Percentiles rank a stretch among this genome's conserved stretches.
These are phyloP conservation scores for Pezicula rhizophila DNA, from an alignment of 2,329 filamentous ascomycete genomes.

Conservation along the genomic window DNA sequence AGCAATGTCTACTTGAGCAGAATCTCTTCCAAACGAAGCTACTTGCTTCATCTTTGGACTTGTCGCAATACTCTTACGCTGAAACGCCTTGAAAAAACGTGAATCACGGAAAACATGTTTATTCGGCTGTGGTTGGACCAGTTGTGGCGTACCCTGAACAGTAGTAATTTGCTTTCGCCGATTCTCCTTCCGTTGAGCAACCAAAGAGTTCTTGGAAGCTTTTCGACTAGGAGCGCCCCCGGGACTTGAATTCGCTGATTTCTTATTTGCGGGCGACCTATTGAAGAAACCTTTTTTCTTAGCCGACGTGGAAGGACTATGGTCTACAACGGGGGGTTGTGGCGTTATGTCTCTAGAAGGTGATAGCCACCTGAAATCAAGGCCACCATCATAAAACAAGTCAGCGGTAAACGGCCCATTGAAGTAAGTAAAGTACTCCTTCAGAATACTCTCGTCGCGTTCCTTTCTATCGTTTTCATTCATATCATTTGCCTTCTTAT, in stretches of 20 bases:
- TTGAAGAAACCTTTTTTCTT: not conserved
- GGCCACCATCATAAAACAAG: conserved; percentile 38
- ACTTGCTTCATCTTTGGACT: not conserved
- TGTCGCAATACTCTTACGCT: not conserved
- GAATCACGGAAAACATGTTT: not conserved
- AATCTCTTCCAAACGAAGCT: not conserved
- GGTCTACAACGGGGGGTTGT: conserved; percentile 5
- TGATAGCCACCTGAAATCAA: conserved; percentile 33
- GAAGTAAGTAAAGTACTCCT: conserved; percentile 3
- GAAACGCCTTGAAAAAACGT: not conserved
- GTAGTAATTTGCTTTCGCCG: not conserved
- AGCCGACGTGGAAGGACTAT: not conserved
- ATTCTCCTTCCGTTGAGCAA: not conserved
- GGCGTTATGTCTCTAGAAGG: conserved; percentile 6
- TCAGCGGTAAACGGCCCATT: conserved; percentile 39
- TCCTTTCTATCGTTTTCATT: not conserved
- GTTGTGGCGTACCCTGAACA: not conserved
- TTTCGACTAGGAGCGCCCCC: not conserved
- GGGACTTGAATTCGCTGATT: not conserved
- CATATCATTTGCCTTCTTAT: not conserved
- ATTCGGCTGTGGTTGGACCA: not conserved
- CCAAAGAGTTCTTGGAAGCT: not conserved
- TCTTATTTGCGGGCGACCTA: not conserved
- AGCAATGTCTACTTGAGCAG: not conserved
- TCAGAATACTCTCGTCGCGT: not conserved